Evolutionary conservation across 257 asterid species (phyloP).

Genomic region (Salvia rosmarinus): DNA sequence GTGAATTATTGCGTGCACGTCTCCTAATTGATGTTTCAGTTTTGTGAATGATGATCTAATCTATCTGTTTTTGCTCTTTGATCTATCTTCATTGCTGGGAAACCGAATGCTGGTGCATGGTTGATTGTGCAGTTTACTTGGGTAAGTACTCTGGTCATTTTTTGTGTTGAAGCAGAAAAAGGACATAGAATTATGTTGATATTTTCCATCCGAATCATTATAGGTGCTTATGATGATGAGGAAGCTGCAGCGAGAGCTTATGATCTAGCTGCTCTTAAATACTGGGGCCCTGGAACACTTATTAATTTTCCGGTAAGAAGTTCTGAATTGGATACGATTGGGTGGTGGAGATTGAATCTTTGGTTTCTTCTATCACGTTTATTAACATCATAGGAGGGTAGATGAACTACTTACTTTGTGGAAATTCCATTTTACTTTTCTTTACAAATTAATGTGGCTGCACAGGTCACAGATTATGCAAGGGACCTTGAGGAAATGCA

Average conservation of each 20-base stretch:
- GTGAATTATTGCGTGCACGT: constrained; percentile 36
- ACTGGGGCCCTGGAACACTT: constrained; percentile 99
- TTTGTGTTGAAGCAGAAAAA: constrained; percentile 26
- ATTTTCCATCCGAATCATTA: constrained; percentile 29
- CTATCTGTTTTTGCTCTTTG: constrained; percentile 36
- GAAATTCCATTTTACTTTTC: constrained; percentile 16
- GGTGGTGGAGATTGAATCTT: background rate
- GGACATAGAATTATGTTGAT: constrained; percentile 24
- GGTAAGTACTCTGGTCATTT: constrained; percentile 62
- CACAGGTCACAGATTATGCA: constrained; percentile 88
- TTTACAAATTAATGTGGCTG: constrained; percentile 30
- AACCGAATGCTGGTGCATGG: constrained; percentile 43
- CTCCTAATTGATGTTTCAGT: constrained; percentile 28
- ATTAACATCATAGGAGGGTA: background rate
- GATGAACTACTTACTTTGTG: background rate
- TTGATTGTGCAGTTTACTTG: constrained; percentile 74
- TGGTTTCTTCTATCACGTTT: constrained; percentile 24
- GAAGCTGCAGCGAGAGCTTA: constrained; percentile 99
- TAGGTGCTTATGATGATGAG: constrained; percentile 99
- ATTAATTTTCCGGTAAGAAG: constrained; percentile 90
- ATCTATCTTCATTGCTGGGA: constrained; percentile 43
- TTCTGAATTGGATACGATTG: constrained; percentile 15
- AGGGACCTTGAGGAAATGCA: constrained; percentile 99
- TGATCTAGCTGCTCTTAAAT: constrained; percentile 97
- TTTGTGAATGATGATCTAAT: constrained; percentile 37